A percentile compares a stretch with the other conserved stretches of the same genome.
phyloP scores from a whole-genome alignment of 768 basidiomycete genomes.

The Termitomyces sp. region DNA sequence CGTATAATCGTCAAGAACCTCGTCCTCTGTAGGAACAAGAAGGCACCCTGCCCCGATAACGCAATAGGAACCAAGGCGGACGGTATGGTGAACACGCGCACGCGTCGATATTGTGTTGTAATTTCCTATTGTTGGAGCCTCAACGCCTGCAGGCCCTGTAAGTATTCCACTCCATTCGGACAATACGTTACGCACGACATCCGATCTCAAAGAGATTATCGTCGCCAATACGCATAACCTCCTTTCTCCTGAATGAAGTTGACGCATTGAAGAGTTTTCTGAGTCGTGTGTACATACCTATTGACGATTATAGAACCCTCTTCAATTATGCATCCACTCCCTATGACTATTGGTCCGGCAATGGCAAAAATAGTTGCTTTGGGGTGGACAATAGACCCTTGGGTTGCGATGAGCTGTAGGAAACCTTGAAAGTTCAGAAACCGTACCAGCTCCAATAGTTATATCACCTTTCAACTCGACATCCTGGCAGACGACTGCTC shows the following conservation, averaged over 20 bases:
- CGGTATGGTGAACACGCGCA: slow-evolving; percentile 78
- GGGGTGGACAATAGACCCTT: slow-evolving; percentile 88
- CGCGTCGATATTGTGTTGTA: slow-evolving; percentile 86
- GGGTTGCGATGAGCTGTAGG: not conserved
- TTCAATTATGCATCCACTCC: slow-evolving; percentile 85
- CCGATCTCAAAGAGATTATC: slow-evolving; percentile 94
- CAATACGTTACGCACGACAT: slow-evolving; percentile 59
- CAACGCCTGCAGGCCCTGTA: slow-evolving; percentile 58
- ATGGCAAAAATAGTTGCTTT: slow-evolving; percentile 92
- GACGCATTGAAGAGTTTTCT: not conserved
- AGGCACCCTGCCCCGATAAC: slow-evolving; percentile 79
- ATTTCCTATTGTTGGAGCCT: slow-evolving; percentile 79
- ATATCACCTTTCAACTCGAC: slow-evolving; percentile 93
- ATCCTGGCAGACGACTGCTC: slow-evolving; percentile 88
- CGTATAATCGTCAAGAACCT: slow-evolving; percentile 78
- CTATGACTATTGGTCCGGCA: slow-evolving; percentile 87
- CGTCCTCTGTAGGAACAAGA: slow-evolving; percentile 74
- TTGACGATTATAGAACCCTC: slow-evolving; percentile 91
- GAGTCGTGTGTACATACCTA: slow-evolving; percentile 38
- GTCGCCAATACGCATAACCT: slow-evolving; percentile 91
- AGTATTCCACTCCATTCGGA: not conserved
- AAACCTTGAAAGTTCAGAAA: not conserved
- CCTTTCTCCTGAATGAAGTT: slow-evolving; percentile 48
- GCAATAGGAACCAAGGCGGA: slow-evolving; percentile 77
- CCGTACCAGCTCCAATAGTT: slow-evolving; percentile 78